Conservation (phyloP, 2,329 filamentous ascomycete genomes). For the Verticillium klebahnii region DNA sequence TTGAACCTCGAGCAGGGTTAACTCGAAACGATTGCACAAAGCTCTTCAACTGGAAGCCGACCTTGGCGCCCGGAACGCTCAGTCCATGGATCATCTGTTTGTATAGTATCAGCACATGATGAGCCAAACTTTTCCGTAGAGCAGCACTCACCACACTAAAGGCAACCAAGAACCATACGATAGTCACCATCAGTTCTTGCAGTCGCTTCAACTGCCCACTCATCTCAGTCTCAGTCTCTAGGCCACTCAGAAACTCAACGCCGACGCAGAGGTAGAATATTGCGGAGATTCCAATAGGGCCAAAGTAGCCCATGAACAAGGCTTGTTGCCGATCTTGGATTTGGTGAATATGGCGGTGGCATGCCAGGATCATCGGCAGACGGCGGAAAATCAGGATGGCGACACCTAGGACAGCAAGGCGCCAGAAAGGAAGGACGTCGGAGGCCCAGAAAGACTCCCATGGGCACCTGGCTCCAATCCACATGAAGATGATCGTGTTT, state of each 20-base stretch:
- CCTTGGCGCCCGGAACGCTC: slow-evolving; percentile 1
- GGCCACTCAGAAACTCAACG: slow-evolving; percentile 62
- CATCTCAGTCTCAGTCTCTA: slow-evolving; percentile 46
- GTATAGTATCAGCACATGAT: neutral
- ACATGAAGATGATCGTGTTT: slow-evolving; percentile 84
- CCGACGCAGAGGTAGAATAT: slow-evolving; percentile 86
- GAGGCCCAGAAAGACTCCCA: slow-evolving; percentile 69
- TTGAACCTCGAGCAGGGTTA: neutral
- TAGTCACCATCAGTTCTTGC: slow-evolving; percentile 60
- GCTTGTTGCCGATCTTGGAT: slow-evolving; percentile 72
- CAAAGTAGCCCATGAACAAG: slow-evolving; percentile 87
- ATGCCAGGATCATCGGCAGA: slow-evolving; percentile 67
- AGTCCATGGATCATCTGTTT: slow-evolving; percentile 2
- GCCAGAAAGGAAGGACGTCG: slow-evolving; percentile 65
- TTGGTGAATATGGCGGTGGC: slow-evolving; percentile 74
- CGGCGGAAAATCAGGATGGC: slow-evolving; percentile 73
- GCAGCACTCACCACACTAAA: slow-evolving; percentile 70
- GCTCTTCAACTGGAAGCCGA: neutral
- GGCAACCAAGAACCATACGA: slow-evolving; percentile 83
- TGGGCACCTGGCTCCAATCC: slow-evolving; percentile 82
- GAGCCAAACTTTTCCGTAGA: neutral
- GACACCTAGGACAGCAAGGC: slow-evolving; percentile 69
- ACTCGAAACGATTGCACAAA: neutral
- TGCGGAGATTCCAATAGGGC: slow-evolving; percentile 84
- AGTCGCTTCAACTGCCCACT: slow-evolving; percentile 46